phyloP scores from a whole-genome alignment of 768 basidiomycete genomes.

The Trametes punicea region DNA sequence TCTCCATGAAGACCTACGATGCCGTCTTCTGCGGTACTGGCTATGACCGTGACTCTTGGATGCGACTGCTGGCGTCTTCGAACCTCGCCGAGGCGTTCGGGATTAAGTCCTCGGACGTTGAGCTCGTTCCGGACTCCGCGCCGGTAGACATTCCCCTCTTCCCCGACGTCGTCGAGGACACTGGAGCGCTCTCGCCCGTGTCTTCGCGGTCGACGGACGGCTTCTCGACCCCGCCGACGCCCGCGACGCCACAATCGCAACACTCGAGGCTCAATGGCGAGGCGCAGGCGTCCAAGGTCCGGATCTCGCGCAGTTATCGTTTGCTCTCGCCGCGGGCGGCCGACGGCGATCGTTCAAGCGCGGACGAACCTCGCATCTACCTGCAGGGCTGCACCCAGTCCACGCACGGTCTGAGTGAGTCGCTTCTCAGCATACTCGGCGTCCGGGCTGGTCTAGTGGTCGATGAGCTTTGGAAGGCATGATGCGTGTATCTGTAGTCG shows the following conservation, averaged over 20 bases:
- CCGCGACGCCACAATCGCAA: conserved; percentile 13
- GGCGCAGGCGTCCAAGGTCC: conserved; percentile 9
- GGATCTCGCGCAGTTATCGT: conserved; percentile 20
- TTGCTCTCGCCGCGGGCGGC: conserved; percentile 13
- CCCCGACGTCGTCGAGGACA: conserved; percentile 10
- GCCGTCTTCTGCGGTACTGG: conserved; percentile 51
- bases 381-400: conserved; percentile 37
- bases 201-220: conserved; percentile 14
- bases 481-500: not conserved
- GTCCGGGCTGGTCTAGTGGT: conserved; percentile 46
- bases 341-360: not conserved
- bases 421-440: conserved; percentile 44
- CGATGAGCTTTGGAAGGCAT: conserved; percentile 30
- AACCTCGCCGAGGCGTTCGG: conserved; percentile 38
- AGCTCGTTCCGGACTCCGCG: conserved; percentile 13
- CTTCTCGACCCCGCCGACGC: conserved; percentile 18
- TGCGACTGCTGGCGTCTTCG: conserved; percentile 40
- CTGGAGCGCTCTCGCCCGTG: conserved; percentile 3
- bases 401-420: conserved; percentile 41
- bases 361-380: conserved; percentile 30
- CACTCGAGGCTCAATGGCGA: conserved; percentile 9
- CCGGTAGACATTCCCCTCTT: not conserved
- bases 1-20: conserved; percentile 39
- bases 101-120: conserved; percentile 20
- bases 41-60: conserved; percentile 49